These are phyloP conservation scores for Phytophthora litchii DNA, from an alignment of 352 stramenopile species.

Conservation along the genomic window DNA sequence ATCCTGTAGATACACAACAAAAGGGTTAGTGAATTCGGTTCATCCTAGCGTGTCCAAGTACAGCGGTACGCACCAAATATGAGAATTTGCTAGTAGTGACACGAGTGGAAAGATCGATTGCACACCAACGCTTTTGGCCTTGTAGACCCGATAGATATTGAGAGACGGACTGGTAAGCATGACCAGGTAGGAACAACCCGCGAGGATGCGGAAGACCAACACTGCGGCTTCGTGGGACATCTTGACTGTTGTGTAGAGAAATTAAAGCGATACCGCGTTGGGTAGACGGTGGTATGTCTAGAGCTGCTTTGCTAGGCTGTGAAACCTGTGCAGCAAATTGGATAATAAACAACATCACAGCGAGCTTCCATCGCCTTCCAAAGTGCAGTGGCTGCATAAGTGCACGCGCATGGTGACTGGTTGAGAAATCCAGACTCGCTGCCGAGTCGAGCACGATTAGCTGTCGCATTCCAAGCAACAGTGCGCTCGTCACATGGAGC, in stretches of 20 bases:
- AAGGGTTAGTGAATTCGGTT: slow-evolving; percentile 7
- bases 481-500: slow-evolving; percentile 18
- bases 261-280: slow-evolving; percentile 28
- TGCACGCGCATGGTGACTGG: slow-evolving; percentile 17
- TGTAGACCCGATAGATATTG: slow-evolving; percentile 42
- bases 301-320: slow-evolving; percentile 4
- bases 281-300: background rate
- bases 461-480: slow-evolving; percentile 25
- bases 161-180: slow-evolving; percentile 50
- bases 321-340: slow-evolving; percentile 17
- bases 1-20: slow-evolving; percentile 30
- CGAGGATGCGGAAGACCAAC: slow-evolving; percentile 28
- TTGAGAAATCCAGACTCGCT: slow-evolving; percentile 22
- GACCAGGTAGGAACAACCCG: slow-evolving; percentile 31
- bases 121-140: slow-evolving; percentile 40
- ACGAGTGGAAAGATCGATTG: slow-evolving; percentile 58
- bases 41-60: background rate
- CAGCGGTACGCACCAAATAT: slow-evolving; percentile 35
- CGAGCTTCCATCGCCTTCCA: slow-evolving; percentile 7
- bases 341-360: slow-evolving; percentile 11
- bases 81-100: slow-evolving; percentile 47
- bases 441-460: slow-evolving; percentile 4
- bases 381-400: slow-evolving; percentile 16
- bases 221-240: slow-evolving; percentile 28
- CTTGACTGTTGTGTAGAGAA: slow-evolving; percentile 1